Base-by-base conservation (phyloP, 176 grass and related monocot genomes). In the Raddia guianensis region DNA sequence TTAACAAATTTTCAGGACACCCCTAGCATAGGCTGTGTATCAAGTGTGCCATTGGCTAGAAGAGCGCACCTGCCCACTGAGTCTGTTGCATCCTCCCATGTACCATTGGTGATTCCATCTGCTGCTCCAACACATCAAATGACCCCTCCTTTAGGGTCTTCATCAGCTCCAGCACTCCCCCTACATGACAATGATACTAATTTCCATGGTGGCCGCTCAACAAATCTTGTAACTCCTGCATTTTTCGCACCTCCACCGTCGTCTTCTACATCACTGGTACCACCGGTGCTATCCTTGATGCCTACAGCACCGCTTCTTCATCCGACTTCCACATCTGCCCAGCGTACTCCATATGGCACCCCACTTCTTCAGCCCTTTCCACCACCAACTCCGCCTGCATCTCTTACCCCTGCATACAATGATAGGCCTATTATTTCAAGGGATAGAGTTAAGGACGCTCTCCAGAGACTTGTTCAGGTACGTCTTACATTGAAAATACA, bases 401-500 rank as follows among this genome's bases (percentile, higher is more conserved):
- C 89, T 20, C 91, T 92, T 66, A 86, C 86, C 49, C 94, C 87
- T 16, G 72, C 72, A 15, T 72, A 88, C 56, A 70, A 61, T 6
- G 79, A 68, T 68, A 82, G n/a, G 15, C 61, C 60, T 81, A 20
- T 91, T 82, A 92, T 97, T 79, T 91, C 83, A 0, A 94, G 91
- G 80, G 94, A 97, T 65, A 90, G 82, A 78, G 76, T 97, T 85
- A 90, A 90, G 62, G 89, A 90, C 7, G 87, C 87, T 60, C 33
- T 97, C 27, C 44, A 75, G 33, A 97, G 84, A 86, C 94, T 94
- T 75, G 87, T 90, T 75, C 91, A 94, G 89, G 94, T 97, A 91
- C 40, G 42, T 65, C 45, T 40, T 16, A 16, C 12, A 45, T 72
- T 68, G 21, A 80, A 77, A 70, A 49, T 10, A 13, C 40, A 35